Base-by-base conservation (phyloP, 108 stramenopile genomes). In the Pseudonitzschia delicatissima region DNA sequence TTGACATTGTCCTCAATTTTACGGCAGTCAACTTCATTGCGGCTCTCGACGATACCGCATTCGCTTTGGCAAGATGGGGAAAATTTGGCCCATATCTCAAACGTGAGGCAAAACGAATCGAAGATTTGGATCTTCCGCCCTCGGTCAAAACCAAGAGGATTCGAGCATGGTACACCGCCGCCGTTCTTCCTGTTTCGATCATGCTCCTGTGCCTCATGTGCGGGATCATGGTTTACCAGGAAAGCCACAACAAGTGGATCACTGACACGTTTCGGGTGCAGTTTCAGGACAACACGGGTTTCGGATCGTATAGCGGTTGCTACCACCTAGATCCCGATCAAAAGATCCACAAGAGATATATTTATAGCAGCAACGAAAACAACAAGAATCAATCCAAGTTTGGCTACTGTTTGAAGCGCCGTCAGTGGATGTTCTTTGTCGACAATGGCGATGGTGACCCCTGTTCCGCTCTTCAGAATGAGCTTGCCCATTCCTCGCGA, bases 1-100 rank as follows among this genome's bases (percentile, higher is more conserved):
- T 55, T 55, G 53, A 55, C 11, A 55, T 55, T 55, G 32, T 55
- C 17, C 32, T 55, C 9, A 55, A 55, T 55, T 55, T 55, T n/a
- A 55, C 53, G 11, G 53, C 53, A 4, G 8, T 55, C 12, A 55
- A 55, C 17, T 55, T 55, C 31, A 55, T 55, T 15, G 18, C 26
- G 4, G 11, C 23, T 8, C 31, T 55, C n/a, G 53, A 55, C 17
- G 32, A 55, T 55, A 29, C 13, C 11, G 53, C 31, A 2, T 55
- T 55, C 31, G 31, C 28, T 13, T n/a, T 55, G 29, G 32, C 32
- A 27, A 2, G n/a, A 4, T 25, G 12, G 11, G 53, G 53, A 33
- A 55, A 28, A 34, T 55, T 31, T 55, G 53, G 53, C 6, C 31
- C 31, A 12, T 31, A 55, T 4, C 32, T 55, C 2, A 29, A 55